phyloP scores from a whole-genome alignment of 805 yeast species.

The Teunomyces stri region DNA sequence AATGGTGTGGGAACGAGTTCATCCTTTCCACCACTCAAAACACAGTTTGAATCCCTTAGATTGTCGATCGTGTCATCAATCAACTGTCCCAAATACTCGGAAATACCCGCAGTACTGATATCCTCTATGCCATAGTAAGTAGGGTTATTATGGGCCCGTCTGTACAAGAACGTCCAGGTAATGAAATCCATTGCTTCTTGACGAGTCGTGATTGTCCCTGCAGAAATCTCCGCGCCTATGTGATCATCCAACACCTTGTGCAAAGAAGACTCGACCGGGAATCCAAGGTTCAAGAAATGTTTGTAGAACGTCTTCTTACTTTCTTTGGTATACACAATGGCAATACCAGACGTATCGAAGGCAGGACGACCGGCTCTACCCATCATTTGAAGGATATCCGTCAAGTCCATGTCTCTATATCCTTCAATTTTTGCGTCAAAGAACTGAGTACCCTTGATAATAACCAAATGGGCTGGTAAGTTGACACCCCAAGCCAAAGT shows the following conservation, averaged over 20 bases:
- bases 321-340: conserved; percentile 74
- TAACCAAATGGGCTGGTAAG: conserved; percentile 75
- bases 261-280: conserved; percentile 78
- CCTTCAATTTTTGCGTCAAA: conserved; percentile 64
- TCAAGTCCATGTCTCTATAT: conserved; percentile 77
- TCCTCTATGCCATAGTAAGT: conserved; percentile 75
- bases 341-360: conserved; percentile 73
- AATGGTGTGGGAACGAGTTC: conserved; percentile 71
- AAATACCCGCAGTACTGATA: conserved; percentile 51
- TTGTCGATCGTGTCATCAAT: conserved; percentile 68
- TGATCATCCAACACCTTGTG: conserved; percentile 78
- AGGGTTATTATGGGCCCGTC: conserved; percentile 76
- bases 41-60: conserved; percentile 71
- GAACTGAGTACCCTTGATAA: conserved; percentile 73
- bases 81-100: conserved; percentile 56
- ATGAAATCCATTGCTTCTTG: conserved; percentile 74
- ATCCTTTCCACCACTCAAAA: conserved; percentile 46
- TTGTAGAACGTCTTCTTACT: conserved; percentile 73
- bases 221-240: conserved; percentile 75
- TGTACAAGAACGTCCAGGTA: conserved; percentile 72
- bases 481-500: conserved; percentile 88
- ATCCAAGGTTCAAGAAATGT: conserved; percentile 73
- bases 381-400: conserved; percentile 74
- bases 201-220: conserved; percentile 61
- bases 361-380: conserved; percentile 86